These are phyloP conservation scores for Adiantum capillusveneris DNA, from an alignment of 75 land plant species.

Conservation along the genomic window DNA sequence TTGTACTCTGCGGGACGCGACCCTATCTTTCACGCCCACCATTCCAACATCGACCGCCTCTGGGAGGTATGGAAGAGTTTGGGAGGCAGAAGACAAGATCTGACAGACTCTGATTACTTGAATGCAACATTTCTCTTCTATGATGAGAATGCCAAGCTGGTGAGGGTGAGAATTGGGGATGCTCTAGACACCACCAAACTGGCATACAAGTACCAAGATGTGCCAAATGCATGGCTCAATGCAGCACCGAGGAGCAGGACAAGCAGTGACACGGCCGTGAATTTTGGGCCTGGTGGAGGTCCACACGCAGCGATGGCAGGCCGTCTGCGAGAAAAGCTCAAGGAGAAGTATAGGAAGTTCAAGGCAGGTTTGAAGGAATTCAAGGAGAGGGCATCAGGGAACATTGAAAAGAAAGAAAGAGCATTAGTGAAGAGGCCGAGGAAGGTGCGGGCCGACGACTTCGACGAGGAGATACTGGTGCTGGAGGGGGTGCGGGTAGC, in stretches of 20 bases:
- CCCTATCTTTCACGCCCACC: constrained; percentile 60
- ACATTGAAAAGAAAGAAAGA: background rate
- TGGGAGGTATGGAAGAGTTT: constrained; percentile 54
- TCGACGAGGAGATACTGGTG: constrained; percentile 12
- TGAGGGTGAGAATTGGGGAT: constrained; percentile 40
- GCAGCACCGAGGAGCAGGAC: constrained; percentile 10
- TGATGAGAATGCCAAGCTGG: constrained; percentile 54
- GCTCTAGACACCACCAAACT: constrained; percentile 30
- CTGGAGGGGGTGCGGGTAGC: constrained; percentile 23
- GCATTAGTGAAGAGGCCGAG: background rate
- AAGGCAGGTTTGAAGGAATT: constrained; percentile 12
- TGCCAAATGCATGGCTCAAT: constrained; percentile 51
- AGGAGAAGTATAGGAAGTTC: constrained; percentile 30
- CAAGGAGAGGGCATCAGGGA: background rate
- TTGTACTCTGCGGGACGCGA: constrained; percentile 54
- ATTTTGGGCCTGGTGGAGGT: background rate
- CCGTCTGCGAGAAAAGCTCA: constrained; percentile 7
- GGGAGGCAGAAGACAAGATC: constrained; percentile 29
- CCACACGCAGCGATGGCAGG: background rate
- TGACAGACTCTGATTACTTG: constrained; percentile 51
- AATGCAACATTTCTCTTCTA: constrained; percentile 49
- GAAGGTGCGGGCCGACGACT: constrained; percentile 4
- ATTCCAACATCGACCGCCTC: constrained; percentile 52
- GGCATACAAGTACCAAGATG: constrained; percentile 36
- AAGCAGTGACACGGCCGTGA: background rate